Base-by-base conservation (phyloP, 495 filamentous ascomycete genomes). In the Podospora didyma region DNA sequence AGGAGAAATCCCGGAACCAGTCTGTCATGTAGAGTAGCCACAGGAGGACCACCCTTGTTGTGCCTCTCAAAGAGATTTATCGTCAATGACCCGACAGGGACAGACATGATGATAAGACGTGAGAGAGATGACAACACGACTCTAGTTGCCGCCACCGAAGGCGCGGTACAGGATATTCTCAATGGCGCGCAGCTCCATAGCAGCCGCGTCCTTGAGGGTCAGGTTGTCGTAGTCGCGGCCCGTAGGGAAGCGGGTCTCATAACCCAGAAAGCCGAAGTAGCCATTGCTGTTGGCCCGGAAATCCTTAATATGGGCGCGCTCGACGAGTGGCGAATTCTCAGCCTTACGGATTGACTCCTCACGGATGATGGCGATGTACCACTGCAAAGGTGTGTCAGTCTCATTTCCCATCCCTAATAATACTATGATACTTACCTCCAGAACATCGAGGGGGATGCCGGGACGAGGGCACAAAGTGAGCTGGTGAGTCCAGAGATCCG, bases 341-440 rank as follows among this genome's bases (percentile, higher is more conserved):
- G 69, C 50, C 16, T 48, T 39, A 2, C 66, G 58, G 1, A 46
- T 69, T 0, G 79, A 79, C 50, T 77, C 72, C 34, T 77, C 73
- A 31, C 75, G 77, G 45, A 86, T 74, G 22, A 82, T 49, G 26
- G 69, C 63, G 21, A 81, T 76, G 65, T 81, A 84, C 66, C 73
- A 83, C 78, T 81, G n/a, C 39, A 42, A 17, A 17, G 26, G 22
- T 11, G 2, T 46, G 62, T 72, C 23, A 73, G 66, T 41, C 60
- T 37, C 14, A n/a, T 45, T 41, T 42, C 1, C 51, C 54, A 19
- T 42, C 14, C 16, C 35, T 31, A 23, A 49, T n/a, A n/a, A n/a
- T 31, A 31, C 3, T 9, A 34, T 16, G 42, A 23, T 11, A 63
- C 76, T 63, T 67, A 79, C 77, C 66, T 78, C 70, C 22, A 80